These are phyloP conservation scores for Strigomonas galati DNA, from an alignment of 208 protist species.

Conservation along the genomic window DNA sequence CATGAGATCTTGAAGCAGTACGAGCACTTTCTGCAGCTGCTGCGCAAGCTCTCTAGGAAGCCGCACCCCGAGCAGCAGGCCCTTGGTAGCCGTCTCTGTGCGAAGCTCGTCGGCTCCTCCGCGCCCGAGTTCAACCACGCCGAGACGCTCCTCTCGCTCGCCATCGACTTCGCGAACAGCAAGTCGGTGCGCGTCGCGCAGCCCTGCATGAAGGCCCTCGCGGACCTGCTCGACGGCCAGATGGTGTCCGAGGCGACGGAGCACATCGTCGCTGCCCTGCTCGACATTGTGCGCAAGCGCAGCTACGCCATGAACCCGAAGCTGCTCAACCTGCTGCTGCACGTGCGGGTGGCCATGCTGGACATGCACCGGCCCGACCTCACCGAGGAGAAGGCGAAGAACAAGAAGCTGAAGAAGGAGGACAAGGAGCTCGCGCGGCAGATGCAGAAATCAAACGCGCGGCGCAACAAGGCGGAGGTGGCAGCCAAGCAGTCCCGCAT, in stretches of 20 bases:
- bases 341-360: slow-evolving; percentile 91
- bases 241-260: slow-evolving; percentile 87
- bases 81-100: slow-evolving; percentile 86
- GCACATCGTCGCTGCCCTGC: slow-evolving; percentile 68
- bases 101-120: slow-evolving; percentile 62
- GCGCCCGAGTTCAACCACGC: slow-evolving; percentile 87
- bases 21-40: slow-evolving; percentile 90
- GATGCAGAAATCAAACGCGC: slow-evolving; percentile 89
- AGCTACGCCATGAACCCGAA: slow-evolving; percentile 93
- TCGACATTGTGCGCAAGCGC: slow-evolving; percentile 87
- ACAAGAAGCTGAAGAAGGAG: slow-evolving; percentile 87
- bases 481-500: slow-evolving; percentile 87
- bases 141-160: slow-evolving; percentile 74
- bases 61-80: slow-evolving; percentile 90
- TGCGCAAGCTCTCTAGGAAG: slow-evolving; percentile 81
- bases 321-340: slow-evolving; percentile 81
- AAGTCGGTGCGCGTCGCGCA: slow-evolving; percentile 87
- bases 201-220: slow-evolving; percentile 69
- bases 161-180: slow-evolving; percentile 84
- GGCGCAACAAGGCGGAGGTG: slow-evolving; percentile 79
- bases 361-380: slow-evolving; percentile 88
- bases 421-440: slow-evolving; percentile 91
- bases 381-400: slow-evolving; percentile 90
- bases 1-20: slow-evolving; percentile 90
- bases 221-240: slow-evolving; percentile 79